A percentile compares a stretch with the other conserved stretches of the same genome.
Conservation (phyloP, 2,329 filamentous ascomycete genomes). For the Bipolaris cookei region DNA sequence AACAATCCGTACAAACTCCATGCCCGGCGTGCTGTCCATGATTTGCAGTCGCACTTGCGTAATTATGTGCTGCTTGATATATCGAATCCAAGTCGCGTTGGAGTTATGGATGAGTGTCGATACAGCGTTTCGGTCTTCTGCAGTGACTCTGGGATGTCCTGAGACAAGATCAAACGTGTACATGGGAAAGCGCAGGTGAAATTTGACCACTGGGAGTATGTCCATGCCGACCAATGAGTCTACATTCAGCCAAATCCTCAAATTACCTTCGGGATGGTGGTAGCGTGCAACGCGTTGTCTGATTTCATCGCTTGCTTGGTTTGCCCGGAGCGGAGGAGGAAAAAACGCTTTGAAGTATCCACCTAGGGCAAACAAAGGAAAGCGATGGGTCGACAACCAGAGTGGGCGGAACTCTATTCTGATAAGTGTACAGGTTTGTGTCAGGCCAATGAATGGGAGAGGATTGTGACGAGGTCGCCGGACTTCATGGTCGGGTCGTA, state of each 20-base stretch:
- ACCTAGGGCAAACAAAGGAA: conserved; percentile 24
- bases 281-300: conserved; percentile 11
- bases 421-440: conserved; percentile 29
- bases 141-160: no score
- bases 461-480: not conserved
- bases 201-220: conserved; percentile 25
- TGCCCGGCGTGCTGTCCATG: not conserved
- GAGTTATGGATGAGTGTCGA: not conserved
- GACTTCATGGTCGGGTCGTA: not conserved
- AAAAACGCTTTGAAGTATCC: conserved; percentile 34
- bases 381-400: conserved; percentile 31
- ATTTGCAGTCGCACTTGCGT: not conserved
- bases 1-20: not conserved
- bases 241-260: conserved; percentile 23
- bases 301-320: not conserved
- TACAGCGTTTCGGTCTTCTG: not conserved
- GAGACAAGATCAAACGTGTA: conserved; percentile 12
- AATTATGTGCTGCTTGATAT: conserved; percentile 3
- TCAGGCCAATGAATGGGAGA: conserved; percentile 30
- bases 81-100: not conserved
- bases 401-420: conserved; percentile 36
- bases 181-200: conserved; percentile 24
- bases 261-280: conserved; percentile 8
- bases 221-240: conserved; percentile 14
- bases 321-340: conserved; percentile 4